A percentile compares a stretch with the other conserved stretches of the same genome.
Conservation (phyloP, 768 basidiomycete species). For the Tulasnella sp. region DNA sequence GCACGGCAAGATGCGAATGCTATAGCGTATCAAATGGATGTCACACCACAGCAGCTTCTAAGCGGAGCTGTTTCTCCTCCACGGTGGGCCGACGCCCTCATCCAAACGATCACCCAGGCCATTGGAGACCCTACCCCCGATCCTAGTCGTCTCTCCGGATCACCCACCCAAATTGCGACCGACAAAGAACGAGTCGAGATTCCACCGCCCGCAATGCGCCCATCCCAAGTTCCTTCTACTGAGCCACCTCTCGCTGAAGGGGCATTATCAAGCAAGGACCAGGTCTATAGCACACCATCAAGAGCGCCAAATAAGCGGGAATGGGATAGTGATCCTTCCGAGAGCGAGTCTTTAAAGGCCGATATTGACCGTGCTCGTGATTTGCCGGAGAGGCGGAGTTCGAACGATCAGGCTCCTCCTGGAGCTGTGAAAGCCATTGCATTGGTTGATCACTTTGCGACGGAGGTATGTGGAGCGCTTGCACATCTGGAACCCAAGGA, state of each 20-base stretch:
- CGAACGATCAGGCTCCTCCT: neutral
- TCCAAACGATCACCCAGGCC: slow-evolving; percentile 62
- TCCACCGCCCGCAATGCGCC: neutral
- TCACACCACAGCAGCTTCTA: slow-evolving; percentile 71
- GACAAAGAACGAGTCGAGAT: neutral
- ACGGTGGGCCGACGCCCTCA: slow-evolving; percentile 66
- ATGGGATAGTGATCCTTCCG: neutral
- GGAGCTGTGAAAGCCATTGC: slow-evolving; percentile 14
- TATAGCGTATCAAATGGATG: slow-evolving; percentile 65
- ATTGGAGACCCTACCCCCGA: slow-evolving; percentile 37
- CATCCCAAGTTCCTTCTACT: neutral
- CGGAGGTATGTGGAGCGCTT: slow-evolving; percentile 10
- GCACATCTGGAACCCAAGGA: neutral
- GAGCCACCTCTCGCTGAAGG: neutral
- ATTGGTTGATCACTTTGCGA: slow-evolving; percentile 18
- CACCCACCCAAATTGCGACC: neutral
- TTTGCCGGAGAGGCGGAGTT: neutral
- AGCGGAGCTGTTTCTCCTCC: slow-evolving; percentile 68
- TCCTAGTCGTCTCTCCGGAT: no score
- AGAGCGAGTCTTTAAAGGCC: neutral
- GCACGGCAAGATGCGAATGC: slow-evolving; percentile 91
- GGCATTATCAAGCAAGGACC: neutral
- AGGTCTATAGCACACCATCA: neutral
- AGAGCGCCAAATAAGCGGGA: neutral
- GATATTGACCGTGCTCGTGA: neutral